A percentile compares a stretch with the other conserved stretches of the same genome.
Conservation (phyloP, 2,329 filamentous ascomycete species). For the Cercospora sp. region DNA sequence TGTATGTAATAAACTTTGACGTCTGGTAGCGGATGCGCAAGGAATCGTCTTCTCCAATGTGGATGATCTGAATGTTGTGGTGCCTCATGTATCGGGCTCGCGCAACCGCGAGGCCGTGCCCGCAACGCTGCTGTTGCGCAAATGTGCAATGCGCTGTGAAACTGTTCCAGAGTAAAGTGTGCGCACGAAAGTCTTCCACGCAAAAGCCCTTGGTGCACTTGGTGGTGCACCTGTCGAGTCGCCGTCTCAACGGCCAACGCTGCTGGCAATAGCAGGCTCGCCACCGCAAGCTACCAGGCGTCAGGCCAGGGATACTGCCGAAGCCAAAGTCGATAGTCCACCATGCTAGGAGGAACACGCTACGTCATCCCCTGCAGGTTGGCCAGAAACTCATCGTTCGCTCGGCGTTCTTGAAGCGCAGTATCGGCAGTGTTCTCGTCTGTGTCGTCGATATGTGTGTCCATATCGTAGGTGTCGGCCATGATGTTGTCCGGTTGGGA, state of each 20-base stretch:
- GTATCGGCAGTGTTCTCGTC: neutral
- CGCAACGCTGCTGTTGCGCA: neutral
- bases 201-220: neutral
- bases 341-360: neutral
- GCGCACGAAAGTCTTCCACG: neutral
- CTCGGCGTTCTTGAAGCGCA: slow-evolving; percentile 6
- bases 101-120: no score
- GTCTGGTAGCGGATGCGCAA: neutral
- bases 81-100: no score
- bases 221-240: neutral
- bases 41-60: neutral
- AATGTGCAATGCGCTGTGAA: neutral
- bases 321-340: neutral
- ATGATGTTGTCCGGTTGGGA: slow-evolving; percentile 10
- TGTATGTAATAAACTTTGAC: neutral
- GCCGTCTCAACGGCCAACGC: no score
- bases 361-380: slow-evolving; percentile 12
- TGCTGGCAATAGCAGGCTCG: neutral
- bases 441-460: neutral
- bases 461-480: slow-evolving; percentile 6
- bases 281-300: neutral
- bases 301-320: neutral
- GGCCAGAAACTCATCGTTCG: slow-evolving; percentile 12
- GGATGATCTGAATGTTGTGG: neutral
- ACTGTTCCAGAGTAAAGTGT: neutral